Percentiles rank a stretch among this genome's conserved stretches.
Evolutionary conservation across 768 basidiomycete genomes (phyloP).

Genomic region (Dentipellis fragilis): DNA sequence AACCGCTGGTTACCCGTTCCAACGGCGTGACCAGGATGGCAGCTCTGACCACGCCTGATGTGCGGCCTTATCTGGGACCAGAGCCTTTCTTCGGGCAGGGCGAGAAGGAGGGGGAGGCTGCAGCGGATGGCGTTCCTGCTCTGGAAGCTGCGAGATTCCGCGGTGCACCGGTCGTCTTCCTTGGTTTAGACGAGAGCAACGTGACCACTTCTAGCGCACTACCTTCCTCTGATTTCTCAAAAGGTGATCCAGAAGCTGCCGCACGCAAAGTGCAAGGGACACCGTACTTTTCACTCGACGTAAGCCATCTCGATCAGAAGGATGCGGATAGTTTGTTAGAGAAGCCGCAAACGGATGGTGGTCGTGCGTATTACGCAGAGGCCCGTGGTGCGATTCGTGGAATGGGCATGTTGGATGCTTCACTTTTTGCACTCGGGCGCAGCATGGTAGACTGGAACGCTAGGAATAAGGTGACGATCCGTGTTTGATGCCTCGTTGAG

Average conservation of each 20-base stretch:
- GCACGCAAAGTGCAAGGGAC: constrained; percentile 62
- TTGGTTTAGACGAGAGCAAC: constrained; percentile 63
- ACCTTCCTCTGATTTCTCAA: constrained; percentile 42
- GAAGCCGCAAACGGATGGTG: constrained; percentile 27
- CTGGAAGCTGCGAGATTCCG: constrained; percentile 52
- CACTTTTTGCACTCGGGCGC: constrained; percentile 67
- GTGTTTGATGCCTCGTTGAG: neutral
- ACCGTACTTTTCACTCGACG: constrained; percentile 79
- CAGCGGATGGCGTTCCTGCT: constrained; percentile 17
- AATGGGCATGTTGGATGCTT: constrained; percentile 58
- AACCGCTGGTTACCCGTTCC: constrained; percentile 45
- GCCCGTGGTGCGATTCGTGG: constrained; percentile 45
- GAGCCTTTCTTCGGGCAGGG: constrained; percentile 68
- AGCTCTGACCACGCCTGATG: constrained; percentile 47
- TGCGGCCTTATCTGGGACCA: constrained; percentile 55
- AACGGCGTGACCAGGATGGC: constrained; percentile 33
- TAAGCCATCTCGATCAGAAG: constrained; percentile 40
- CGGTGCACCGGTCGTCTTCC: constrained; percentile 59
- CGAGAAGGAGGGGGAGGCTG: constrained; percentile 28
- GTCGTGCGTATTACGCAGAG: constrained; percentile 49
- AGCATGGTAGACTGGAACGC: constrained; percentile 91
- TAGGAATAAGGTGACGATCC: constrained; percentile 59
- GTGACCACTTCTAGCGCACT: constrained; percentile 35
- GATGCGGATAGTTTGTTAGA: constrained; percentile 34
- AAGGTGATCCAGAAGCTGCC: constrained; percentile 36